Evolutionary conservation across 805 yeast genomes (phyloP).

Genomic region (Wickerhamomyces strasburgensis): DNA sequence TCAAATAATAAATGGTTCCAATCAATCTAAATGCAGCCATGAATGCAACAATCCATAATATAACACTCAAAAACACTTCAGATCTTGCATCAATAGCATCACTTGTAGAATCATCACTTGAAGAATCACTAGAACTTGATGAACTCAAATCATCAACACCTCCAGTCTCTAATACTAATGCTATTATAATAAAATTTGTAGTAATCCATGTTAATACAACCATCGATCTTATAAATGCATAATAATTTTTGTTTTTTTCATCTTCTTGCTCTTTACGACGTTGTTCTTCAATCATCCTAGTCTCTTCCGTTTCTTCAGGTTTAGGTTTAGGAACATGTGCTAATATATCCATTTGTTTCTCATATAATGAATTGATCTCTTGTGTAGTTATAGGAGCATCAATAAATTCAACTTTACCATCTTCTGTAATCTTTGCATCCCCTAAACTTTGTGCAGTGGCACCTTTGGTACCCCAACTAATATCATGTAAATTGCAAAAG

Average conservation of each 20-base stretch:
- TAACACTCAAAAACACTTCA: conserved; percentile 69
- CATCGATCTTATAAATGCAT: conserved; percentile 83
- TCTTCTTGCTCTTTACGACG: conserved; percentile 32
- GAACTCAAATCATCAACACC: conserved; percentile 50
- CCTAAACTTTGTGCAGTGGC: conserved; percentile 74
- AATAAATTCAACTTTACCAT: conserved; percentile 57
- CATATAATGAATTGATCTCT: conserved; percentile 74
- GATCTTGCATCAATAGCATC: conserved; percentile 33
- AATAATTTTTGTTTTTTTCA: conserved; percentile 71
- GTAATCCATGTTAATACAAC: conserved; percentile 89
- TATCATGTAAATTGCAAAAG: conserved; percentile 92
- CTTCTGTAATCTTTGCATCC: conserved; percentile 65
- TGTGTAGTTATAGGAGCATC: conserved; percentile 70
- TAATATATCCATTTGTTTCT: conserved; percentile 56
- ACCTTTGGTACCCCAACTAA: conserved; percentile 97
- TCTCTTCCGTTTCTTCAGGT: conserved; percentile 26
- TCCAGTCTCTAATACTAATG: conserved; percentile 79
- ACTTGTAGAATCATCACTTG: conserved; percentile 3
- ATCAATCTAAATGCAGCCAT: conserved; percentile 79
- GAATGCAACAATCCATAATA: conserved; percentile 90
- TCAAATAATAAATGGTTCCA: conserved; percentile 64
- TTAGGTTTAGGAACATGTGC: conserved; percentile 30
- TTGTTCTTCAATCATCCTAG: conserved; percentile 27
- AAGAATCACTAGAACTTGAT: conserved; percentile 13
- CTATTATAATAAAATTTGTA: conserved; percentile 76